phyloP scores from a whole-genome alignment of 2,329 filamentous ascomycete species.

The Aaosphaeria pasadenensis region DNA sequence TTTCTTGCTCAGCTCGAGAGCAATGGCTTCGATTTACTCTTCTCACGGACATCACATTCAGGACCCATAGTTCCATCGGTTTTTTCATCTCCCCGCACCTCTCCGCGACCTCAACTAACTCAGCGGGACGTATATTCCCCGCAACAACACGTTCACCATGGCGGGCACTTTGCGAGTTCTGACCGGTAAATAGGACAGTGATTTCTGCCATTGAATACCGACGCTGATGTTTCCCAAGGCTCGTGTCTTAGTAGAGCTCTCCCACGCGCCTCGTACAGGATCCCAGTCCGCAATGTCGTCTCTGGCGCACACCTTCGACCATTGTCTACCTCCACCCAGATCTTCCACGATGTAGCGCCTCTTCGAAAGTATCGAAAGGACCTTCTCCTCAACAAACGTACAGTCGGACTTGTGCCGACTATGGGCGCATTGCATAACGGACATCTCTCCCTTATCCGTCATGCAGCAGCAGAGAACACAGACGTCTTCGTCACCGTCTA shows the following conservation, averaged over 20 bases:
- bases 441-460: constrained; percentile 80
- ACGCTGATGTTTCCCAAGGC: not conserved
- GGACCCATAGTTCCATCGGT: too few species aligned
- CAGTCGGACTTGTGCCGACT: constrained; percentile 86
- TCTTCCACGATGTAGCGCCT: constrained; percentile 73
- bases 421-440: constrained; percentile 97
- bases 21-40: too few species aligned
- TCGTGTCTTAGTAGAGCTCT: constrained; percentile 19
- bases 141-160: too few species aligned
- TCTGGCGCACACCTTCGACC: constrained; percentile 8
- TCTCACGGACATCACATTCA: too few species aligned
- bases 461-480: constrained; percentile 79
- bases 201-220: too few species aligned
- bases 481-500: constrained; percentile 90
- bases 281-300: constrained; percentile 16
- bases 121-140: too few species aligned
- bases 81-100: too few species aligned
- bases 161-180: too few species aligned
- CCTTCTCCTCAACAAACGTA: constrained; percentile 64
- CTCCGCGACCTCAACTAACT: too few species aligned
- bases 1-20: too few species aligned
- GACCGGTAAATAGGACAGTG: too few species aligned
- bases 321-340: constrained; percentile 48
- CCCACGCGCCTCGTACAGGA: constrained; percentile 20
- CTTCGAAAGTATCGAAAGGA: constrained; percentile 68